Evolutionary conservation across 768 basidiomycete species (phyloP), one percentile per base, ranked within the genome.

Genomic region (Exsudoporus frostii): DNA sequence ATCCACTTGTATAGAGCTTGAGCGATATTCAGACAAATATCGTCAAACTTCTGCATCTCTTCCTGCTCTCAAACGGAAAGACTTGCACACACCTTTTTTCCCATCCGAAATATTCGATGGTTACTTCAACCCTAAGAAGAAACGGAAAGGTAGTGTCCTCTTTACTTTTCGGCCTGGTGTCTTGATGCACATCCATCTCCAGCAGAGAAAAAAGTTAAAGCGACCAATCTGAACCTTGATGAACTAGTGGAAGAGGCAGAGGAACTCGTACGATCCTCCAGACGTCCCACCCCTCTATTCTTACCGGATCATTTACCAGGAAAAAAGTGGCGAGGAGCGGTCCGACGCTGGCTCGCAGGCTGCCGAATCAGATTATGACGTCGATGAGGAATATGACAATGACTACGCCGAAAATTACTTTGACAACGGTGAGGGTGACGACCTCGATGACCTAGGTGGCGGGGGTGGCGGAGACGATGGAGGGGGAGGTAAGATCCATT

Each of bases 401-500:
- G 91, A 93, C 57, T 93, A 93, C 56, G 90, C 86, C 3, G 87
- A 88, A 56, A 90, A 93, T 65, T 92, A 93, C 76, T 93, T 93
- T 65, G 90, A 93, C 67, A 92, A 91, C 49, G 90, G 90, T 17
- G 90, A 92, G 69, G 84, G 77, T 4, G 90, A 92, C 48, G 88
- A 92, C 62, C 69, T 80, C 50, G 91, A 93, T 61, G 85, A 90
- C 61, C 68, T 89, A 20, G 89, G 86, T 6, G 90, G 80, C 9
- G 86, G 82, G 0, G 86, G 78, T 10, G 88, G 79, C 5, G 79
- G 69, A 14, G 88, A 80, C 17, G 87, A 79, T 37, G 86, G 80
- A 29, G 86, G 82, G 36, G 86, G 81, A 53, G 84, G 82, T 51
- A 55, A 60, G 60, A 33, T 13, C 30, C 13, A 41, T 30, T 29